phyloP scores from a whole-genome alignment of 192 early-diverging fungal genomes.

The Podila horticola region DNA sequence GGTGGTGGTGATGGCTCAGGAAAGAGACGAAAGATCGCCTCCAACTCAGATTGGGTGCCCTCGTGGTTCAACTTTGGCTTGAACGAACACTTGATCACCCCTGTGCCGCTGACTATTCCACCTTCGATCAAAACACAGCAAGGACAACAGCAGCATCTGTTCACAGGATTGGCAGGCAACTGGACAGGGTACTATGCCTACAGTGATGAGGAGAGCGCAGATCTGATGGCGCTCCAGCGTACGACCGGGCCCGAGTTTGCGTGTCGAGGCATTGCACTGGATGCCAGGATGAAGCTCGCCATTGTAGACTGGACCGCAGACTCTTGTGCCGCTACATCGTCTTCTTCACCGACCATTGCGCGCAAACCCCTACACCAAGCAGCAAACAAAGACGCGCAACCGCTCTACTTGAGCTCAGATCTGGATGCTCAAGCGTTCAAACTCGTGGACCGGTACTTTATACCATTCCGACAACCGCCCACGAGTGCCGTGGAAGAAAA shows the following conservation, averaged over 20 bases:
- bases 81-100: background rate
- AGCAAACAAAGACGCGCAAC: background rate
- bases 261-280: background rate
- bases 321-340: background rate
- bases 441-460: constrained; percentile 4
- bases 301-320: background rate
- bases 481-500: background rate
- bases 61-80: constrained; percentile 18
- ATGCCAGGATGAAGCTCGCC: constrained; percentile 2
- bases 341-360: background rate
- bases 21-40: background rate
- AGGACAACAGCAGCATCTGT: background rate
- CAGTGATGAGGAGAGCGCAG: background rate
- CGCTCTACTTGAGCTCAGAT: background rate
- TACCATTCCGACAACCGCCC: background rate
- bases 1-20: background rate
- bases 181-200: constrained; percentile 24
- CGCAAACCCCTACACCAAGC: background rate
- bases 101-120: constrained; percentile 4
- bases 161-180: background rate
- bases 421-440: background rate
- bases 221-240: background rate
- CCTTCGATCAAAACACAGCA: background rate
- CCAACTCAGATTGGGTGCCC: background rate
- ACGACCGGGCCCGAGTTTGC: background rate